A percentile compares a stretch with the other conserved stretches of the same genome.
These are phyloP conservation scores for Aristolochia contorta DNA, from an alignment of 164 flowering plant species.

Conservation along the genomic window DNA sequence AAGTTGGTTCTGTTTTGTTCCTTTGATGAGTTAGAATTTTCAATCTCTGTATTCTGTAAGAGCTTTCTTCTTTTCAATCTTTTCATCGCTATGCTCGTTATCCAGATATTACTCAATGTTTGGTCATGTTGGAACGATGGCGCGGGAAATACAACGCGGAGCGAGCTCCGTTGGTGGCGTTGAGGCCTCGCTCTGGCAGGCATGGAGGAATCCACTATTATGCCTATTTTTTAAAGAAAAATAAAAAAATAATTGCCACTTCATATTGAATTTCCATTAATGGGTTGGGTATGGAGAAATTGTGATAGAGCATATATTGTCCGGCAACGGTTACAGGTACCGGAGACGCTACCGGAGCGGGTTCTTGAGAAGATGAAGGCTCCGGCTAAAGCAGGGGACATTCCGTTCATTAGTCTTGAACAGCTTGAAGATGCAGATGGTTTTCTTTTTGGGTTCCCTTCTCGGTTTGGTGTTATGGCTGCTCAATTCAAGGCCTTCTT, in stretches of 20 bases:
- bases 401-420: constrained; percentile 52
- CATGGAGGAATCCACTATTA: constrained; percentile 1
- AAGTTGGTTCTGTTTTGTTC: no score
- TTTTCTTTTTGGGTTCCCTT: constrained; percentile 77
- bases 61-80: no score
- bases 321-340: constrained; percentile 31
- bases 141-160: constrained; percentile 58
- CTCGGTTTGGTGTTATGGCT: constrained; percentile 87
- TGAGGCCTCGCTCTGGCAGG: constrained; percentile 91
- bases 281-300: no score
- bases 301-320: no score
- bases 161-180: constrained; percentile 65
- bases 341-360: constrained; percentile 59
- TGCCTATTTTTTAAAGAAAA: no score
- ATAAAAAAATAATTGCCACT: no score
- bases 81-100: constrained; percentile 12
- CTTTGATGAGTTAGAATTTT: no score
- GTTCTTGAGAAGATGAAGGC: constrained; percentile 76
- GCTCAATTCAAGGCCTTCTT: constrained; percentile 74
- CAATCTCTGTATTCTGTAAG: no score
- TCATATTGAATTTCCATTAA: no score
- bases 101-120: constrained; percentile 62
- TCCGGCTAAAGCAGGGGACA: constrained; percentile 48
- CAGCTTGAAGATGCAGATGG: constrained; percentile 81
- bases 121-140: constrained; percentile 75